Percentiles rank a stretch among this genome's conserved stretches.
These are phyloP conservation scores for Stachybotrys chlorohalonatus DNA, from an alignment of 2,329 filamentous ascomycete species.

Conservation along the genomic window DNA sequence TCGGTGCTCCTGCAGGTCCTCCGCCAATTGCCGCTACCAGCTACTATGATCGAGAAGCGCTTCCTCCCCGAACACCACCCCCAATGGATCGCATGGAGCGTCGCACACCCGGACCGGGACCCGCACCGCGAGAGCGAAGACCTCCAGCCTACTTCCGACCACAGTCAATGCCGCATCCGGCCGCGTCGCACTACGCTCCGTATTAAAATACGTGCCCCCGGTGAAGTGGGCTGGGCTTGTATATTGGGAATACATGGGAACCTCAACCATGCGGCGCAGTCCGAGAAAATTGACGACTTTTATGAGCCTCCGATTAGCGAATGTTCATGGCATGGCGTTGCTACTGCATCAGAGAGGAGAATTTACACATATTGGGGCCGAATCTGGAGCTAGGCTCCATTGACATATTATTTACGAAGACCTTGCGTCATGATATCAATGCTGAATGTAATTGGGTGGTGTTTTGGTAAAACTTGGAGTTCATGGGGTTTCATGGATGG, in stretches of 20 bases:
- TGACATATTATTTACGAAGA: background rate
- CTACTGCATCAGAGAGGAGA: background rate
- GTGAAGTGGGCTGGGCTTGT: background rate
- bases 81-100: conserved; percentile 14
- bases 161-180: conserved; percentile 10
- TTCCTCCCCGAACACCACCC: conserved; percentile 16
- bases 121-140: conserved; percentile 15
- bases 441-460: background rate
- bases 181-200: conserved; percentile 8
- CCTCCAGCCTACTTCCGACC: background rate
- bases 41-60: conserved; percentile 11
- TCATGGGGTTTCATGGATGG: background rate
- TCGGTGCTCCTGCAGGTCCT: conserved; percentile 12
- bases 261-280: background rate
- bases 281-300: background rate
- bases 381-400: background rate
- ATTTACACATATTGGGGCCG: background rate
- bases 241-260: background rate
- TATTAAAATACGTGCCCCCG: background rate
- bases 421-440: background rate
- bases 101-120: conserved; percentile 17
- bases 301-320: conserved; percentile 1
- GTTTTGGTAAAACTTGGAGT: background rate
- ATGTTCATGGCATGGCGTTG: conserved; percentile 4
- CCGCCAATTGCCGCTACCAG: conserved; percentile 13